A percentile compares a stretch with the other conserved stretches of the same genome.
These are phyloP conservation scores for Breynia disticha DNA, from an alignment of 441 rosid genomes.

Conservation along the genomic window DNA sequence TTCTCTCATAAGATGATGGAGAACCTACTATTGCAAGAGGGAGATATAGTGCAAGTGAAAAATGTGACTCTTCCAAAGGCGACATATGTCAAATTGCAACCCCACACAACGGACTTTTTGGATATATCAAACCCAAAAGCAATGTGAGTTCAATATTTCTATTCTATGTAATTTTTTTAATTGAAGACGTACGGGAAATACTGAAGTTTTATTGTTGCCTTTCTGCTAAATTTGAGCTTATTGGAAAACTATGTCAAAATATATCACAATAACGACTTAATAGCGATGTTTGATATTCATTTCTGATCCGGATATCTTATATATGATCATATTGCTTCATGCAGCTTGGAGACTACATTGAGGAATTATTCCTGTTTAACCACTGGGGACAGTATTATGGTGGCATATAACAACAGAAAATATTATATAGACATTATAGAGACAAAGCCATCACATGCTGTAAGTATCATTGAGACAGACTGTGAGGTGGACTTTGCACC, in stretches of 20 bases:
- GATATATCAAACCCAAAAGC: conserved; percentile 95
- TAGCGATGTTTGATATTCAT: not conserved
- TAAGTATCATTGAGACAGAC: conserved; percentile 95
- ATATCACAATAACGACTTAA: too few species aligned
- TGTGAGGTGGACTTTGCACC: conserved; percentile 98
- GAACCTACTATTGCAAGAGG: conserved; percentile 80
- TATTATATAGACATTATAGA: conserved; percentile 88
- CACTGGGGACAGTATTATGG: conserved; percentile 96
- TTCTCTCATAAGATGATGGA: conserved; percentile 75
- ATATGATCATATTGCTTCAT: conserved; percentile 7
- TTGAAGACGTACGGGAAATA: too few species aligned
- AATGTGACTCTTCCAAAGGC: conserved; percentile 86
- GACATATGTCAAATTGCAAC: conserved; percentile 80
- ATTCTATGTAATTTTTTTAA: not conserved
- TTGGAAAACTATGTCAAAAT: too few species aligned
- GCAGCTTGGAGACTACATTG: conserved; percentile 85
- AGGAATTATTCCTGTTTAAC: conserved; percentile 96
- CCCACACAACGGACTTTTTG: conserved; percentile 77
- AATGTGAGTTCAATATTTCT: conserved; percentile 47
- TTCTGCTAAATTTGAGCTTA: too few species aligned
- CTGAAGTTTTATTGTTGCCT: too few species aligned
- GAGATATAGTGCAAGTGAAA: conserved; percentile 64
- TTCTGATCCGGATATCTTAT: not conserved
- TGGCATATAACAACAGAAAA: conserved; percentile 86
- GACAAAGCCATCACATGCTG: conserved; percentile 83